A percentile compares a stretch with the other conserved stretches of the same genome.
phyloP scores from a whole-genome alignment of 148 eudicot species.

The Silene conica region DNA sequence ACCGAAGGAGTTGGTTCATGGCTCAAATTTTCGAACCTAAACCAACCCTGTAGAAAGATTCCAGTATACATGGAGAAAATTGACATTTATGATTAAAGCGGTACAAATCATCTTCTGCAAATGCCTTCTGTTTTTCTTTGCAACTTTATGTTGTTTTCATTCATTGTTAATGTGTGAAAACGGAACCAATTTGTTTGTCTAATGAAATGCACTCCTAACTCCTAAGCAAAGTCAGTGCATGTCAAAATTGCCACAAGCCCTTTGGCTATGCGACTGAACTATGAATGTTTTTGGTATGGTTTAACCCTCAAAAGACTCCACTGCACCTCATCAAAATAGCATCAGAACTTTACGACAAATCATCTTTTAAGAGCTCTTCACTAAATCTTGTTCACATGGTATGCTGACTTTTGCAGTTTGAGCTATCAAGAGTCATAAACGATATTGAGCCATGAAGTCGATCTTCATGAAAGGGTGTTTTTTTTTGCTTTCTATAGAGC shows the following conservation, averaged over 20 bases:
- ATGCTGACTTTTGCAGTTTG: neutral
- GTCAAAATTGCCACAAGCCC: neutral
- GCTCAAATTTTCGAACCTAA: too few species aligned
- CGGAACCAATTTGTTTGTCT: neutral
- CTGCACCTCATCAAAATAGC: neutral
- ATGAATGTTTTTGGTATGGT: neutral
- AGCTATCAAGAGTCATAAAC: too few species aligned
- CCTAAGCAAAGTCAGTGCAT: slow-evolving; percentile 3
- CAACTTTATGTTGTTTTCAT: too few species aligned
- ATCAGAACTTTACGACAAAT: neutral
- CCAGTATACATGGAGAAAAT: too few species aligned
- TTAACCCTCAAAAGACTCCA: neutral
- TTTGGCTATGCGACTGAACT: neutral
- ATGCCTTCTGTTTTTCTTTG: too few species aligned
- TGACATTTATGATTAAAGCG: too few species aligned
- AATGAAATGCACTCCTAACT: neutral
- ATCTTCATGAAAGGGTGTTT: too few species aligned
- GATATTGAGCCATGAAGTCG: too few species aligned
- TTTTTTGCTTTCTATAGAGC: too few species aligned
- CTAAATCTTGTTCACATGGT: neutral
- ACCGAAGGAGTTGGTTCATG: too few species aligned
- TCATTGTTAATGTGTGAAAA: neutral
- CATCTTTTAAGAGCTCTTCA: neutral
- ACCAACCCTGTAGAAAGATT: too few species aligned
- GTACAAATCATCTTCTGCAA: too few species aligned